Evolutionary conservation across 2,329 filamentous ascomycete species (phyloP).

Genomic region (Phaeosphaeria sp.): DNA sequence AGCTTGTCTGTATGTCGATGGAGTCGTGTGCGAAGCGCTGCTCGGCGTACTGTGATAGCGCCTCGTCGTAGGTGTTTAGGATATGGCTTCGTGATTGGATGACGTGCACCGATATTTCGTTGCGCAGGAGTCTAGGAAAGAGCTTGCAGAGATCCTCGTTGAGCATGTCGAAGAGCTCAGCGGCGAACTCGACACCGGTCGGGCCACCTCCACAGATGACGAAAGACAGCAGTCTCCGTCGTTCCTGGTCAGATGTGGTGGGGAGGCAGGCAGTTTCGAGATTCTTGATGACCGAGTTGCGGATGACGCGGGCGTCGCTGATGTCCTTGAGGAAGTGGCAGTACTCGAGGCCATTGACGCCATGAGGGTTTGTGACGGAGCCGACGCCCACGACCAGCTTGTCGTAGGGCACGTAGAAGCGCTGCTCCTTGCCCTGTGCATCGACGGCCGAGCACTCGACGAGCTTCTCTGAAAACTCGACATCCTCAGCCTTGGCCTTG

Average conservation of each 20-base stretch:
- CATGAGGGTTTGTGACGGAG: conserved; percentile 91
- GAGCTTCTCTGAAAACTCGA: conserved; percentile 90
- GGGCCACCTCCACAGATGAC: conserved; percentile 95
- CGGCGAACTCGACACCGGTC: conserved; percentile 96
- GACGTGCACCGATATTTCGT: conserved; percentile 96
- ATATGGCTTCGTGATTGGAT: conserved; percentile 96
- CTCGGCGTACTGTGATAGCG: conserved; percentile 90
- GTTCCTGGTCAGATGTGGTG: conserved; percentile 87
- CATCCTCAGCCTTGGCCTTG: conserved; percentile 82
- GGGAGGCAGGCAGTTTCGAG: conserved; percentile 92
- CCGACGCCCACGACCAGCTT: conserved; percentile 94
- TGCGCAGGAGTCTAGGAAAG: conserved; percentile 89
- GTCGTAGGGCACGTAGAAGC: conserved; percentile 96
- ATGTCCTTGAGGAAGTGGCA: conserved; percentile 97
- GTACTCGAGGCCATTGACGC: conserved; percentile 91
- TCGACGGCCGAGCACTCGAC: conserved; percentile 84
- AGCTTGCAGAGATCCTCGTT: conserved; percentile 82
- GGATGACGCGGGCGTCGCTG: conserved; percentile 86
- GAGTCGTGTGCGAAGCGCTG: conserved; percentile 88
- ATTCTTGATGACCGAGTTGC: conserved; percentile 87
- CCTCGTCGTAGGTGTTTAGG: conserved; percentile 97
- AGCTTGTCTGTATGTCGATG: conserved; percentile 90
- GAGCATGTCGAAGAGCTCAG: conserved; percentile 92
- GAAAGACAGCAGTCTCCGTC: conserved; percentile 86
- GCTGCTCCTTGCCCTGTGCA: conserved; percentile 71